A percentile compares a stretch with the other conserved stretches of the same genome.
These are phyloP conservation scores for Ascochyta koolunga DNA, from an alignment of 2,329 filamentous ascomycete species.

Conservation along the genomic window DNA sequence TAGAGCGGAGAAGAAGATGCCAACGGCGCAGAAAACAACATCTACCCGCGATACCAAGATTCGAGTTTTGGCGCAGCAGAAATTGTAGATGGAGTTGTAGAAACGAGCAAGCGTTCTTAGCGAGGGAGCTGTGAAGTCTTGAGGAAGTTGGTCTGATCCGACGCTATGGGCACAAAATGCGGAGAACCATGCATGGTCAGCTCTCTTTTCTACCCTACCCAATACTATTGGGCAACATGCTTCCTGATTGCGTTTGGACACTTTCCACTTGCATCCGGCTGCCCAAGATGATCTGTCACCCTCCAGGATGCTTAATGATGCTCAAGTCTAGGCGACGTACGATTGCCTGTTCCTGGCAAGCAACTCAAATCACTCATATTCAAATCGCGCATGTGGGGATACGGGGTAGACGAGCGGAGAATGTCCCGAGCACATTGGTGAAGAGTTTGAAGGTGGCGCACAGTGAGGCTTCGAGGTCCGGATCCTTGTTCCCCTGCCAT, in stretches of 20 bases:
- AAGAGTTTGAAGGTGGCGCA: neutral
- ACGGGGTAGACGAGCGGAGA: neutral
- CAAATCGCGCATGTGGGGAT: constrained; percentile 13
- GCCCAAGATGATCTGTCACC: constrained; percentile 2
- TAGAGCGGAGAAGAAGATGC: constrained; percentile 1
- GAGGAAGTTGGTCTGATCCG: constrained; percentile 13
- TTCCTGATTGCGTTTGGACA: constrained; percentile 6
- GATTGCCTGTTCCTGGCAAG: constrained; percentile 10
- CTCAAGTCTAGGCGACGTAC: constrained; percentile 3
- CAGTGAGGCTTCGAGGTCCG: constrained; percentile 9
- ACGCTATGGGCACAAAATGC: constrained; percentile 19
- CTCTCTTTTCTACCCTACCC: neutral
- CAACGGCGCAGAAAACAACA: constrained; percentile 4
- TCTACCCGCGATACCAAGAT: neutral
- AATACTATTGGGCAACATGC: constrained; percentile 10
- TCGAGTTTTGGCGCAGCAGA: neutral
- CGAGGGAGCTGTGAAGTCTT: constrained; percentile 9
- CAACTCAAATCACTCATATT: constrained; percentile 4
- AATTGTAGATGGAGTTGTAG: neutral
- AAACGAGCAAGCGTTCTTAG: neutral
- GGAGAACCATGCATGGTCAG: constrained; percentile 16
- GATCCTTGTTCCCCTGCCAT: constrained; percentile 5
- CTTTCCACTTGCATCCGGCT: neutral
- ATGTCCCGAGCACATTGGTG: constrained; percentile 1
- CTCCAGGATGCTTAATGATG: constrained; percentile 4